Base-by-base conservation (phyloP, 139 green algal genomes). In the Microglena sp. region DNA sequence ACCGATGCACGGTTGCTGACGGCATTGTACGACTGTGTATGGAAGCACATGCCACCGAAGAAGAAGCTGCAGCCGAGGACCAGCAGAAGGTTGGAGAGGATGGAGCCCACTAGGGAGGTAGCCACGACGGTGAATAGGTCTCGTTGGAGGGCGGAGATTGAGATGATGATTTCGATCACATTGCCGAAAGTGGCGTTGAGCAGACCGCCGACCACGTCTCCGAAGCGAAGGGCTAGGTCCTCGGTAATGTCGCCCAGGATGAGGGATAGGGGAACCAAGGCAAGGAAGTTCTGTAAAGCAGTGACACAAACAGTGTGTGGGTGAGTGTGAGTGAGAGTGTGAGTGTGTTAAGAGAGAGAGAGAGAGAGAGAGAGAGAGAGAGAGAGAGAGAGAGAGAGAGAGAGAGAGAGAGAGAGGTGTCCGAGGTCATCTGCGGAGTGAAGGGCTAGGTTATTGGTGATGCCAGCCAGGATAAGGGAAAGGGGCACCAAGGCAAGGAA, bases 21-120 rank as follows among this genome's bases (percentile, higher is more conserved):
- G 2, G 72, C 65, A 68, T 83, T 90, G 80, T 93, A 96, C 21
- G 46, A 71, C 78, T 95, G 89, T 59, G 77, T 35, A 45, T 84
- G 81, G 77, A 84, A 79, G 61, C 69, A 74, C 2, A 87, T 45
- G 24, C 88, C 89, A 3, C 87, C 89, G 55, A 89, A 83, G 21
- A 96, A 62, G 70, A 95, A 96, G 70, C 84, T 90, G 71, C 77
- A 89, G 65, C 86, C 89, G 27, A 96, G 64, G n/a, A 96, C 89
- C 26, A 96, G 81, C 66, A 95, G 81, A 59, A 95, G 77, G 73
- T 95, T 95, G 45, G 83, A 92, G 2, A 96, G 78, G 45, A 96
- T 88, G 61, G 82, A 91, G 21, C 90, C 90, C 4, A 96, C 74
- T 28, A 95, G 80, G 0, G 84, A 91, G 21, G 76, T 80, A 11